Percentiles rank a stretch among this genome's conserved stretches.
phyloP scores from a whole-genome alignment of 805 yeast species.

The Candida sakaeoensis region DNA sequence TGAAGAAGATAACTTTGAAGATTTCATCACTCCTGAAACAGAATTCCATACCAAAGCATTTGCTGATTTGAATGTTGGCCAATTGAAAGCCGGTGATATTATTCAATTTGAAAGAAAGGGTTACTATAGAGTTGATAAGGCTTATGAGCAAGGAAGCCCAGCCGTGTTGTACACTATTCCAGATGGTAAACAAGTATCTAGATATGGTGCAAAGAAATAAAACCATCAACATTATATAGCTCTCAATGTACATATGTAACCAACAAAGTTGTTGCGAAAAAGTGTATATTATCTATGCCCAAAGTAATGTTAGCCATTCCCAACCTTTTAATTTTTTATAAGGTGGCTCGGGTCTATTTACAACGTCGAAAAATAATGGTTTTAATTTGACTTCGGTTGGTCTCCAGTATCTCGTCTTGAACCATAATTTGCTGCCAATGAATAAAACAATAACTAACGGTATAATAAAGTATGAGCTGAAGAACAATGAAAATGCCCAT shows the following conservation, averaged over 20 bases:
- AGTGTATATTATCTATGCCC: constrained; percentile 17
- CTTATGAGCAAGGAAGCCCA: constrained; percentile 54
- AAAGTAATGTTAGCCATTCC: constrained; percentile 13
- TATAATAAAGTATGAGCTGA: constrained; percentile 24
- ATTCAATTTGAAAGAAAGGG: constrained; percentile 98
- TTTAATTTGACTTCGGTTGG: constrained; percentile 58
- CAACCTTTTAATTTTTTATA: constrained; percentile 19
- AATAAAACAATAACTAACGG: constrained; percentile 21
- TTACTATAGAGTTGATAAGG: constrained; percentile 76
- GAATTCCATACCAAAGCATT: constrained; percentile 75
- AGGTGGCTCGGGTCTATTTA: constrained; percentile 26
- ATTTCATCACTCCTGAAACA: constrained; percentile 82
- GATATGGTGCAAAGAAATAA: constrained; percentile 34
- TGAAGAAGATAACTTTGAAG: constrained; percentile 91
- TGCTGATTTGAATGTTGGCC: constrained; percentile 76
- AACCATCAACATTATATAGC: too few relatives aligned
- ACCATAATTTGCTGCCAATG: constrained; percentile 54
- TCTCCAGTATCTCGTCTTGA: constrained; percentile 45
- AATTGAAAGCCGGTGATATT: constrained; percentile 79
- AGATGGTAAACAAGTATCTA: constrained; percentile 69
- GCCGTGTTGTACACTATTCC: constrained; percentile 90
- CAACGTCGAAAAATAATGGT: constrained; percentile 21
- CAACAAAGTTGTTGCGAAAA: constrained; percentile 34
- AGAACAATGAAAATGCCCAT: constrained; percentile 64
- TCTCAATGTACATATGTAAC: too few relatives aligned